These are phyloP conservation scores for Nasturtium officinale DNA, from an alignment of 345 rosid genomes.

Conservation along the genomic window DNA sequence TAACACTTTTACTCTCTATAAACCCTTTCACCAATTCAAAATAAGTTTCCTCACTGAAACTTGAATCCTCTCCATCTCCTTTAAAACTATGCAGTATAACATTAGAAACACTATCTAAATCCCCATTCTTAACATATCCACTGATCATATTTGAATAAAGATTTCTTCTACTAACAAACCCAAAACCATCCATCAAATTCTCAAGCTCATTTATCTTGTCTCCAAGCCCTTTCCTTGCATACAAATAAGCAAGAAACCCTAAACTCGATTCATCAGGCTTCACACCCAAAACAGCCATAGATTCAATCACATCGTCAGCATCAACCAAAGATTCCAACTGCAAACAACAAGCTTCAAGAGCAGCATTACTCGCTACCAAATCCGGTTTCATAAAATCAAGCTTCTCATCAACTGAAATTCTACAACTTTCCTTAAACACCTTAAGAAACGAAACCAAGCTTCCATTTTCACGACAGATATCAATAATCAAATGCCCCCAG, in stretches of 20 bases:
- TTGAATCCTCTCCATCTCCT: constrained; percentile 40
- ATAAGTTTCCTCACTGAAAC: constrained; percentile 59
- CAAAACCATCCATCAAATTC: constrained; percentile 60
- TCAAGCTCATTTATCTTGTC: constrained; percentile 72
- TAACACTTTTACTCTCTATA: constrained; percentile 59
- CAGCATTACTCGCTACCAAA: constrained; percentile 69
- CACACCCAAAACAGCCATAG: constrained; percentile 70
- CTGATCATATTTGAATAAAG: constrained; percentile 64
- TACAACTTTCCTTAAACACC: constrained; percentile 70
- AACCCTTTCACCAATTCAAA: constrained; percentile 69
- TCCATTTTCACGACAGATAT: constrained; percentile 56
- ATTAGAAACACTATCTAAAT: constrained; percentile 57
- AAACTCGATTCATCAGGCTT: constrained; percentile 75
- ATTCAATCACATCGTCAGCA: constrained; percentile 68
- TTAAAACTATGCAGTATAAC: constrained; percentile 52
- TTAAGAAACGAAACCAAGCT: constrained; percentile 54
- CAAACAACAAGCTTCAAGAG: constrained; percentile 70
- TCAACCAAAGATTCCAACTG: constrained; percentile 62
- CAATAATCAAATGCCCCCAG: constrained; percentile 72
- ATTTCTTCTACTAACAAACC: constrained; percentile 48
- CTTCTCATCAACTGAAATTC: constrained; percentile 76
- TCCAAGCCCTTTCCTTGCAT: constrained; percentile 70
- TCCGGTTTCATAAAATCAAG: constrained; percentile 74
- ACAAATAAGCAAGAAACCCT: constrained; percentile 81
- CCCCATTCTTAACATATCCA: constrained; percentile 65